A percentile compares a stretch with the other conserved stretches of the same genome.
Conservation (phyloP, 176 grass and related monocot genomes). For the Eleusine coracana region DNA sequence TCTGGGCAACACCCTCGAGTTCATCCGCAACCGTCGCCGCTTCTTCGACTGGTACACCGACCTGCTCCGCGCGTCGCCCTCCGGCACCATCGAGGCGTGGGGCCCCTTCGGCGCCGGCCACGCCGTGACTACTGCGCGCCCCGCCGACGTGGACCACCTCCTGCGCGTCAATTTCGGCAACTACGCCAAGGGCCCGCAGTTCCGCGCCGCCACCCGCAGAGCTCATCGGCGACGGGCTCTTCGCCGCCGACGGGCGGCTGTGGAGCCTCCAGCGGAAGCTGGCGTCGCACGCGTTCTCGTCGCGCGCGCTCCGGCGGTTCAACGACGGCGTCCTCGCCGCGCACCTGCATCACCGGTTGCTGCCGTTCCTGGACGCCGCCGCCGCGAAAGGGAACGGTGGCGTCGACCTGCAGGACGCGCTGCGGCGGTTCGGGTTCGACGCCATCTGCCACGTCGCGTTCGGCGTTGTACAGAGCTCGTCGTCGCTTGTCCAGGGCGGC, state of each 20-base stretch:
- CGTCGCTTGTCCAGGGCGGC: neutral
- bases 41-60: slow-evolving; percentile 82
- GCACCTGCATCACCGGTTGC: slow-evolving; percentile 28
- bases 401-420: slow-evolving; percentile 65
- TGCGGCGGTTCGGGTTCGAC: slow-evolving; percentile 69
- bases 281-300: slow-evolving; percentile 59
- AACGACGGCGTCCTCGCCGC: slow-evolving; percentile 38
- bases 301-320: slow-evolving; percentile 50
- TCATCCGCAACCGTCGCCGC: slow-evolving; percentile 61
- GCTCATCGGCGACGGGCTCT: slow-evolving; percentile 61
- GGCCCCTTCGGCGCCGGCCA: slow-evolving; percentile 35
- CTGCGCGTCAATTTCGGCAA: slow-evolving; percentile 53
- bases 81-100: slow-evolving; percentile 58
- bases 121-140: slow-evolving; percentile 54
- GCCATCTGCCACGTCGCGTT: slow-evolving; percentile 69
- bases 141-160: slow-evolving; percentile 58
- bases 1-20: slow-evolving; percentile 66
- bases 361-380: slow-evolving; percentile 50
- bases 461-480: slow-evolving; percentile 42
- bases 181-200: slow-evolving; percentile 47
- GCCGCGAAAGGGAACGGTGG: slow-evolving; percentile 1
- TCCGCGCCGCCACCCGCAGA: slow-evolving; percentile 39
- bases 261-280: slow-evolving; percentile 70
- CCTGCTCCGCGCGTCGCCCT: slow-evolving; percentile 46
- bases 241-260: slow-evolving; percentile 51